These are phyloP conservation scores for Diaporthe batatas DNA, from an alignment of 2,329 filamentous ascomycete genomes.

Conservation along the genomic window DNA sequence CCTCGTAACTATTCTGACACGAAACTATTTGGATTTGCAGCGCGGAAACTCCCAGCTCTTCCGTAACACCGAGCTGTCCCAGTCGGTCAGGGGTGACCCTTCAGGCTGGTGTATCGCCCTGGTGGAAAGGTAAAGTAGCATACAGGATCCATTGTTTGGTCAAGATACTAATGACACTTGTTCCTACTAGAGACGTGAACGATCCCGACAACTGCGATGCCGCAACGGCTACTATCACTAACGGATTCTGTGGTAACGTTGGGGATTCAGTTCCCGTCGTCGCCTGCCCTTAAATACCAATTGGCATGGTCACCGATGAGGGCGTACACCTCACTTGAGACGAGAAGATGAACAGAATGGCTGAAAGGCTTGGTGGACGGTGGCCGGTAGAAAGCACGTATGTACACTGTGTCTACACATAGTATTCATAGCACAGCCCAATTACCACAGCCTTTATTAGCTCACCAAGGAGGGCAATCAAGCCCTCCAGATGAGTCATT, in stretches of 20 bases:
- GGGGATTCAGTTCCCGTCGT: background rate
- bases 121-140: background rate
- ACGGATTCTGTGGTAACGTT: background rate
- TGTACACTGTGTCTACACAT: background rate
- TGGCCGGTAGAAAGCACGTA: background rate
- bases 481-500: conserved; percentile 49
- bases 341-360: background rate
- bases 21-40: background rate
- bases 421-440: background rate
- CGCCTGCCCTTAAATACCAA: background rate
- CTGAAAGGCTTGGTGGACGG: too few species aligned
- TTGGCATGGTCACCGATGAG: background rate
- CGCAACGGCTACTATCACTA: background rate
- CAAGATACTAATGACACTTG: background rate
- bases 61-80: conserved; percentile 4
- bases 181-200: background rate
- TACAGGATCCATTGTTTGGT: background rate
- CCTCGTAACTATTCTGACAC: background rate
- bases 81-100: background rate
- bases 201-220: background rate
- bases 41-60: background rate
- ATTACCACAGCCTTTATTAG: background rate
- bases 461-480: conserved; percentile 44
- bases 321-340: background rate
- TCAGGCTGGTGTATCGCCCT: conserved; percentile 11